Base-by-base conservation (phyloP, 176 grass and related monocot species). In the Aegilops longissima region DNA sequence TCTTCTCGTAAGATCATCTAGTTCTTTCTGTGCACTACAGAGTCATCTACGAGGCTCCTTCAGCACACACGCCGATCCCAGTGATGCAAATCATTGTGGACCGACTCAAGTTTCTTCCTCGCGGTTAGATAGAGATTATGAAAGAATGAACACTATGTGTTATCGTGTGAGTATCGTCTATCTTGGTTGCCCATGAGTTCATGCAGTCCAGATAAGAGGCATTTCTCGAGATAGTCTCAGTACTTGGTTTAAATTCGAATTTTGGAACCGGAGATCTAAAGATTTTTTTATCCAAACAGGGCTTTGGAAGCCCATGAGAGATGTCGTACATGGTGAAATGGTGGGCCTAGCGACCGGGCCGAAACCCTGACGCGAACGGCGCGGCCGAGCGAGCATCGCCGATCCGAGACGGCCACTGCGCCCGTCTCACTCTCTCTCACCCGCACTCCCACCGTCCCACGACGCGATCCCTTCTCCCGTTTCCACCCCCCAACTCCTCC, bases 391-490 rank as follows among this genome's bases (percentile, higher is more conserved):
- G 42, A 49, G 44, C 76, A 24, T 83, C 44, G 20, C 40, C 61
- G 62, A 58, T 13, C 45, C 45, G 70, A 20, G 14, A 42, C 67
- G 21, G 59, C 67, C 66, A 56, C 40, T 16, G 30, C 39, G 12
- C 66, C 31, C 66, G 73, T 21, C 33, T 21, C 81, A 39, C 66
- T 51, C 39, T 11, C 51, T 58, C 20, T 59, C 56, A 63, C n/a
- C 45, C 25, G 45, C 40, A 33, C 63, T 81, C 79, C 40, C 14
- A 52, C 49, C 47, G 49, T 17, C 14, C 87, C 61, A 71, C 74
- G 70, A 65, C 67, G 87, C 78, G 78, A 90, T 65, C 65, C 73
- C 38, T 78, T 76, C 40, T 49, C 71, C 63, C 63, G 76, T 77
- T 71, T 82, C 78, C 63, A 71, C 29, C 61, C 21, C 35, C 27